Conservation (phyloP, 2,329 filamentous ascomycete species). For the Teratosphaeria viscida region DNA sequence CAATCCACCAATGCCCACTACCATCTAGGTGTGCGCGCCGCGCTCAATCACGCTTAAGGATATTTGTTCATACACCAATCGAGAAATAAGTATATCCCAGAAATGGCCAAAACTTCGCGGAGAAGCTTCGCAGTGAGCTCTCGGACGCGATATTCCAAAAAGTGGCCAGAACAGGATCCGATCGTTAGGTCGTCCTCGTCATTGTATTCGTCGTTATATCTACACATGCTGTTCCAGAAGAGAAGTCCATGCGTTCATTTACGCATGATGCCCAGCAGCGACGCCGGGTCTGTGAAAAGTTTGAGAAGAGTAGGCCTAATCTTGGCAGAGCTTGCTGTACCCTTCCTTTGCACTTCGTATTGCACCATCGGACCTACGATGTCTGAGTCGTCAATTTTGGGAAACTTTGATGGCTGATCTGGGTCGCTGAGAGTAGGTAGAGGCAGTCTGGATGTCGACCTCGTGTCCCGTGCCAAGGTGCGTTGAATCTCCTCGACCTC, state of each 20-base stretch:
- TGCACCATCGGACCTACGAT: slow-evolving; percentile 85
- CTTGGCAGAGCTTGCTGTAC: slow-evolving; percentile 19
- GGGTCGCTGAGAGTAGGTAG: slow-evolving; percentile 57
- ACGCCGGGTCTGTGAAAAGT: slow-evolving; percentile 25
- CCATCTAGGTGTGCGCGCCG: neutral
- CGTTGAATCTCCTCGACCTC: slow-evolving; percentile 30
- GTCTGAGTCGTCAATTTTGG: slow-evolving; percentile 76
- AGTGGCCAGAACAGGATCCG: neutral
- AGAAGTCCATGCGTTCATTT: neutral
- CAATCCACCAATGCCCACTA: neutral
- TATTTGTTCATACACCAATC: neutral
- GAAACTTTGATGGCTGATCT: slow-evolving; percentile 67
- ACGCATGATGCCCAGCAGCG: slow-evolving; percentile 9
- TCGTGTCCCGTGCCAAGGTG: slow-evolving; percentile 31
- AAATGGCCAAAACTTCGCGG: neutral
- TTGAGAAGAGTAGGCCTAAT: slow-evolving; percentile 21
- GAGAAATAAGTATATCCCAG: neutral
- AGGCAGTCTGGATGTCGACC: slow-evolving; percentile 50
- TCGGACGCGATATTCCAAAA: neutral
- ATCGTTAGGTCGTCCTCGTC: neutral
- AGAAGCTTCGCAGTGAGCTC: neutral
- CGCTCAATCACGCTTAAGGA: neutral
- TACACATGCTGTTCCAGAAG: neutral
- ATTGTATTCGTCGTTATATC: neutral
- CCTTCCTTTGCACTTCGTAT: slow-evolving; percentile 18